Base-by-base conservation (phyloP, 2,329 filamentous ascomycete genomes). In the Neofusicoccum ribis region DNA sequence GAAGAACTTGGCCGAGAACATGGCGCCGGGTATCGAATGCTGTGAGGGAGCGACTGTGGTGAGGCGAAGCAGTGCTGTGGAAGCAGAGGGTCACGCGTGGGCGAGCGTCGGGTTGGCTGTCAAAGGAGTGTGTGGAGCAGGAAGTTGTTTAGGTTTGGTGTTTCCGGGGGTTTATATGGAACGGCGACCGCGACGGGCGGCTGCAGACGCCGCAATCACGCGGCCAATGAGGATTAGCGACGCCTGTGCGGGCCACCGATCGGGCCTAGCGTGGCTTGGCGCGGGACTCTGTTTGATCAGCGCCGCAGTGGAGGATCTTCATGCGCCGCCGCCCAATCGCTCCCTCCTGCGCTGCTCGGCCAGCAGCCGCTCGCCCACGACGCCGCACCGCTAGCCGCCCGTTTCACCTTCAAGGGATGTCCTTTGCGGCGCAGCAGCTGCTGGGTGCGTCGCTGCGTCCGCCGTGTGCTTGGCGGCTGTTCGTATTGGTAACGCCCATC, bases 1-100 rank as follows among this genome's bases (percentile, higher is more conserved):
- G 63, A 65, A 44, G 15, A 66, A 39, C 41, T 68, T 67, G 56
- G 43, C 43, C 12, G 27, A 37, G 56, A 67, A 67, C 65, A 67
- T 68, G 59, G 1, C 60, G 65, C 6, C 14, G 61, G 61, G 43
- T 47, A 47, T 60, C 56, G 23, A 39, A 43, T 43, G 27, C 5
- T 15, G 11, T 47, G 27, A 60, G 43, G 17, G 56, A 60, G 12
- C 11, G 56, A 49, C 56, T 60, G 9, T 14, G n/a, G 56, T 60
- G 41, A 47, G 56, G 23, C 11, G 23, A 7, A 11, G 41, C 17
- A 36, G 14, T 23, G 36, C 20, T 43, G 52, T n/a, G 3, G 14
- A 31, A 14, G 56, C 9, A 47, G 20, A 31, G 9, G 31, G 31
- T 37, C 20, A 27, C 7, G 23, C 17, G 27, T 12, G 12, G 41